Evolutionary conservation across 2,329 filamentous ascomycete genomes (phyloP), one percentile per base, ranked within the genome.

Genomic region (Biscogniauxia marginata): DNA sequence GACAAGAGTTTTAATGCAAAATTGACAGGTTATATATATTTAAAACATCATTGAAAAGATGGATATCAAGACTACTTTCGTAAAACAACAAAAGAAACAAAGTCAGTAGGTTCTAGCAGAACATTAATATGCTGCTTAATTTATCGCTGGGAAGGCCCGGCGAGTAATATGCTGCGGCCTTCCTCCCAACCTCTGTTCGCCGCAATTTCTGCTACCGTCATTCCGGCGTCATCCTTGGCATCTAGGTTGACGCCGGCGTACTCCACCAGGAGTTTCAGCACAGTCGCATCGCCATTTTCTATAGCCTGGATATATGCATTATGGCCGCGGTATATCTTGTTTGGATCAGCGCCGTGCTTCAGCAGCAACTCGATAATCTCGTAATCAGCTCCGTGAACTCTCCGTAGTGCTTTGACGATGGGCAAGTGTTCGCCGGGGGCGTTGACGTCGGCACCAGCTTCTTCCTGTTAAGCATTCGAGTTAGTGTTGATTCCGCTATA

Each of bases 381-480:
- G 0, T 81, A 79, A 61, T 88, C 81, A 24, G 79, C 76, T 7
- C 77, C 77, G 52, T 80, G 75, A 63, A 81, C 81, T 20, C 84
- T 76, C 3, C 86, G 80, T 46, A 90, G 77, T 1, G 87, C 84
- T 70, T 89, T 90, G 69, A 90, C 86, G 52, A 90, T 80, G 7
- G 87, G 87, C 9, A 90, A 73, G 70, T 90, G 87, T 74, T 90
- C 87, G 19, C 87, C 87, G 0, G 87, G 86, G 0, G 83, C 77
- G 67, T 89, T 89, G 47, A 84, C 79, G 63, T 89, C 84, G 0
- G 86, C 86, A 8, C 79, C 80, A 1, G 80, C 85, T 58, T 85
- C 80, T 50, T 83, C 78, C 30, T 39, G 9, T 39, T 16, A 9
- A n/a, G 9, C 13, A 39, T 39, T 39, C 2, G 6, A 16, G 11